A percentile compares a stretch with the other conserved stretches of the same genome.
Evolutionary conservation across 768 basidiomycete species (phyloP).

Genomic region (Phaeotremella skinneri): DNA sequence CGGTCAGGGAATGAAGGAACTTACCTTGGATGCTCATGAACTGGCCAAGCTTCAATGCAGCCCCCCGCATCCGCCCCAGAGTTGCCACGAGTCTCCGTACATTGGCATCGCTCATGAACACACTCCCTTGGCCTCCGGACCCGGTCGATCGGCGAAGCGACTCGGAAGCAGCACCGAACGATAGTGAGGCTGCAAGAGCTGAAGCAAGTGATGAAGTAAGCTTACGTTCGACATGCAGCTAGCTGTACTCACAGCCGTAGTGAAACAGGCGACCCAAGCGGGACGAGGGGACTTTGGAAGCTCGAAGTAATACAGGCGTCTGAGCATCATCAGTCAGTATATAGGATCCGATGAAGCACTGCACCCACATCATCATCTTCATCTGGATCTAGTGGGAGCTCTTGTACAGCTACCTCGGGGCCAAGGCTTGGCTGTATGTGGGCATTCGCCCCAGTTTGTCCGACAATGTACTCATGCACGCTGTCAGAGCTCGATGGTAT

Average conservation of each 20-base stretch:
- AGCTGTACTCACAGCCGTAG: conserved; percentile 71
- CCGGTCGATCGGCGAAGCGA: conserved; percentile 65
- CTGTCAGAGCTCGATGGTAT: too few species aligned
- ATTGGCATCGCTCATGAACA: conserved; percentile 90
- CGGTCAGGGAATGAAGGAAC: background rate
- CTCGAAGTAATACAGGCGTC: conserved; percentile 49
- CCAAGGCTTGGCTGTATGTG: too few species aligned
- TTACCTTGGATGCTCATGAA: conserved; percentile 93
- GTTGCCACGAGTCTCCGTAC: conserved; percentile 84
- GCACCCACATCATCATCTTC: conserved; percentile 28
- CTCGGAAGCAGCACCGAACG: conserved; percentile 86
- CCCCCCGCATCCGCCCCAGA: conserved; percentile 92
- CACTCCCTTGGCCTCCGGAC: conserved; percentile 52
- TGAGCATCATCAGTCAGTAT: conserved; percentile 9
- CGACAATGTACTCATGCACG: too few species aligned
- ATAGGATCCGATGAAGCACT: background rate
- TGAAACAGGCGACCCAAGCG: conserved; percentile 85
- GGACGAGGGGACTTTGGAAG: conserved; percentile 88
- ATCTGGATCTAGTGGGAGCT: background rate
- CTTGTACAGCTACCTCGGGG: background rate
- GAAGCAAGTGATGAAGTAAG: conserved; percentile 1
- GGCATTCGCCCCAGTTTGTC: too few species aligned
- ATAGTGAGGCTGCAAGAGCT: conserved; percentile 88
- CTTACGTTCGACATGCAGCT: background rate
- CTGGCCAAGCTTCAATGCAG: conserved; percentile 92